Evolutionary conservation across 2,329 filamentous ascomycete species (phyloP).

Genomic region (Huntiella abstrusa): DNA sequence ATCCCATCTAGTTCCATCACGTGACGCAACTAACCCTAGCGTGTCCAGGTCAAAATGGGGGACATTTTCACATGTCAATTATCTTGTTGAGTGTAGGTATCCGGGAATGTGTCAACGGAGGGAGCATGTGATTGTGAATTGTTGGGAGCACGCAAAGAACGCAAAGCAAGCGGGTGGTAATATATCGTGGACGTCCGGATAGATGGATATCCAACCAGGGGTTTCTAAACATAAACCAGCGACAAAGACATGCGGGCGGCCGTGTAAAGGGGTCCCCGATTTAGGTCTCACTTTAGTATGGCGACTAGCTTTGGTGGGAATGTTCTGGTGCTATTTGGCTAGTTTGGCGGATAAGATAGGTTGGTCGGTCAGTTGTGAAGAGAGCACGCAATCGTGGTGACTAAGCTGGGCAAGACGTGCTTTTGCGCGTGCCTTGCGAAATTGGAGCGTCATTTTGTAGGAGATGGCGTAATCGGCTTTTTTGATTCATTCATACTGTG

Average conservation of each 20-base stretch:
- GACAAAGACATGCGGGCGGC: not conserved
- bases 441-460: not conserved
- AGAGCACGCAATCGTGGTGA: not conserved
- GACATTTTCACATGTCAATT: not conserved
- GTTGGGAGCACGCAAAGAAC: not conserved
- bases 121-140: not conserved
- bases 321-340: too few relatives aligned
- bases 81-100: not conserved
- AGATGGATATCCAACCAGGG: too few relatives aligned
- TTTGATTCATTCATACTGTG: too few relatives aligned
- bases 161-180: too few relatives aligned
- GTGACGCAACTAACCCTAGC: too few relatives aligned
- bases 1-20: not conserved
- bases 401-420: conserved; percentile 4
- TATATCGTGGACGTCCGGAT: too few relatives aligned
- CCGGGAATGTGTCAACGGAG: not conserved
- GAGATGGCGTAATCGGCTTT: conserved; percentile 5
- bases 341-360: too few relatives aligned
- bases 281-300: too few relatives aligned
- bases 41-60: too few relatives aligned
- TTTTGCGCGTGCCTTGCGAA: conserved; percentile 8
- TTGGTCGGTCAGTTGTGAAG: too few relatives aligned
- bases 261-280: not conserved
- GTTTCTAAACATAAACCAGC: not conserved
- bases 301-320: too few relatives aligned